These are phyloP conservation scores for Xylaria intraflava DNA, from an alignment of 495 filamentous ascomycete genomes.

Conservation along the genomic window DNA sequence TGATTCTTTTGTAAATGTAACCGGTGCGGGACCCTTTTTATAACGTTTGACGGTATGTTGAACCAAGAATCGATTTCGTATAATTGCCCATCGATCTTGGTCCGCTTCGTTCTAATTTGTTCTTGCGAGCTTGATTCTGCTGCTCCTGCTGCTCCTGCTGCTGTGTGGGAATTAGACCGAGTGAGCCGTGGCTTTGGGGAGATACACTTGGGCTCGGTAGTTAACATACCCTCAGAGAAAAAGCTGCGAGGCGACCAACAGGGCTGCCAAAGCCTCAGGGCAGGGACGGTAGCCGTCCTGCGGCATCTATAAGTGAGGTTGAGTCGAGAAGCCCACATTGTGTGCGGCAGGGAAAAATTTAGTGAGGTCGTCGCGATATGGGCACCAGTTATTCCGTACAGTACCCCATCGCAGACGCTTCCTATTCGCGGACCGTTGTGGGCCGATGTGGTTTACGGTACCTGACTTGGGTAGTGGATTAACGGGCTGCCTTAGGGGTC, in stretches of 20 bases:
- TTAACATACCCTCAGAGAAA: slow-evolving; percentile 14
- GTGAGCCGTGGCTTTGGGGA: background rate
- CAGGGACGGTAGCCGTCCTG: slow-evolving; percentile 7
- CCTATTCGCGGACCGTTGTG: no score
- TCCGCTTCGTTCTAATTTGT: slow-evolving; percentile 11
- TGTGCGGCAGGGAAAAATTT: slow-evolving; percentile 3
- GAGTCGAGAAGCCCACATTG: slow-evolving; percentile 22
- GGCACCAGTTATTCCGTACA: no score
- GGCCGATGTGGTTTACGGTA: no score
- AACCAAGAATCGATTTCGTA: slow-evolving; percentile 77
- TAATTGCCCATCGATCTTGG: slow-evolving; percentile 52
- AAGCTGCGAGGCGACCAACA: slow-evolving; percentile 6
- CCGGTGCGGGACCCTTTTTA: slow-evolving; percentile 62
- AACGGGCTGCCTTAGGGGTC: no score
- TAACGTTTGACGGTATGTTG: slow-evolving; percentile 71
- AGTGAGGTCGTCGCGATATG: slow-evolving; percentile 10
- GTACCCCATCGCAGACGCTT: no score
- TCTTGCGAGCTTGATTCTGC: background rate
- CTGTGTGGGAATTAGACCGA: background rate
- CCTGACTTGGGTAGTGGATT: no score
- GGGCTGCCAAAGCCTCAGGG: background rate
- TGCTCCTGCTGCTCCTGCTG: background rate
- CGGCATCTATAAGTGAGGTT: slow-evolving; percentile 11
- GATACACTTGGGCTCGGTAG: background rate
- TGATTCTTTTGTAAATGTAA: slow-evolving; percentile 85